Base-by-base conservation (phyloP, 768 basidiomycete species). In the Boletales sp. region DNA sequence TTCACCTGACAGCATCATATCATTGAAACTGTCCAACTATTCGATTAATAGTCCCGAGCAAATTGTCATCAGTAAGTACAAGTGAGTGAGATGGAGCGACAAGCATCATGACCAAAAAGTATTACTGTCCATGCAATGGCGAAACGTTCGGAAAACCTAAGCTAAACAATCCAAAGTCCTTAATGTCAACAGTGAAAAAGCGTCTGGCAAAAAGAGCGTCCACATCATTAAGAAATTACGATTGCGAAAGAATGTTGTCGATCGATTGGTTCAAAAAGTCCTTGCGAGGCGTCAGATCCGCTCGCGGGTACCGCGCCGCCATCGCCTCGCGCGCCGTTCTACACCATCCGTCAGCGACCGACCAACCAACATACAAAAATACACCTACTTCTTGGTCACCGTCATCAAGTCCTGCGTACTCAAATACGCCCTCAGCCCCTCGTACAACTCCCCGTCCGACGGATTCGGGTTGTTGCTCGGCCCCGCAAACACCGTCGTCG, bases 241-340 rank as follows among this genome's bases (percentile, higher is more conserved):
- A 73, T 56, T 80, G 78, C 6, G 80, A 78, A 54, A 86, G 73
- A 55, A 85, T 82, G 59, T 70, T 68, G 59, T 87, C 86, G 51
- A 87, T 87, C 50, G 80, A 76, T 43, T 77, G 72, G 62, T 87
- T 87, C 60, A 87, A 69, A 70, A 83, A 86, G 59, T 78, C 79
- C 63, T 80, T 80, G 50, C 79, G 73, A 8, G 60, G 54, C 15
- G 73, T 58, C 47, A 88, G 68, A 63, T 86, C 79, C 30, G 86
- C 86, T 62, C 79, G 79, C 21, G 86, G 86, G 78, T 82, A 88
- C 36, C 79, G 74, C 31, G 72, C 70, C 48, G 76, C 74, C 32
- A 87, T 74, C 5, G 81, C 82, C 50, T 86, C 83, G 47, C 86
- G 76, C 1, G 83, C 78, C 57, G 83, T 79, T 63, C 80, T 81